Conservation (phyloP, 2,329 filamentous ascomycete species). For the Sclerotinia glacialis region DNA sequence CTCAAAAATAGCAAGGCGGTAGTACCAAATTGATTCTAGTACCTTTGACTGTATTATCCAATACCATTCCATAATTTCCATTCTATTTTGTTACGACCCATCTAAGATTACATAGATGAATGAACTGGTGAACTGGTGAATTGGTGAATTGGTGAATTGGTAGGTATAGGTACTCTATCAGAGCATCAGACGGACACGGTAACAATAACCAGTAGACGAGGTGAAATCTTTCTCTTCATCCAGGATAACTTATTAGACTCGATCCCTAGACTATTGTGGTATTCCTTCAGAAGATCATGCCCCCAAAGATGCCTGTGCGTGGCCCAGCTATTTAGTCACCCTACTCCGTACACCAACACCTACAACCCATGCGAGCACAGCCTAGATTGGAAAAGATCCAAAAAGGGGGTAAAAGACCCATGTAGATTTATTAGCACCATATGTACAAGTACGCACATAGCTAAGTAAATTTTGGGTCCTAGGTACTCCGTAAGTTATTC, state of each 20-base stretch:
- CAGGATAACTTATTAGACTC: not conserved
- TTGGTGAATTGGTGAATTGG: no score
- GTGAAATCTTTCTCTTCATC: constrained; percentile 4
- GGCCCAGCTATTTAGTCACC: constrained; percentile 17
- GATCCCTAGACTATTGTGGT: constrained; percentile 13
- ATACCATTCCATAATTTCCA: not conserved
- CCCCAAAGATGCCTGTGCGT: constrained; percentile 6
- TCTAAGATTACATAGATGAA: not conserved
- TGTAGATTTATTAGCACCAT: not conserved
- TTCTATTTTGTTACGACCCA: not conserved
- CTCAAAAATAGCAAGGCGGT: constrained; percentile 6
- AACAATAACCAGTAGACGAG: not conserved
- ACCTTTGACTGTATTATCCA: not conserved
- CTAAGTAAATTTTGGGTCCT: constrained; percentile 1
- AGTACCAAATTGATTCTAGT: not conserved
- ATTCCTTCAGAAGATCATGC: constrained; percentile 5
- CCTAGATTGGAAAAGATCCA: constrained; percentile 7
- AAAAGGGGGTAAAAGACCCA: constrained; percentile 16
- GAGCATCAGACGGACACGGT: constrained; percentile 1
- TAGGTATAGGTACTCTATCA: no score
- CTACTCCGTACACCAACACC: constrained; percentile 5
- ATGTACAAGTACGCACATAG: not conserved
- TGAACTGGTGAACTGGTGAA: no score
- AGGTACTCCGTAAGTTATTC: constrained; percentile 1
- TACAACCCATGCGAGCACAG: constrained; percentile 15